Evolutionary conservation across 2,329 filamentous ascomycete genomes (phyloP).

Genomic region (Nectriaceae sp.): DNA sequence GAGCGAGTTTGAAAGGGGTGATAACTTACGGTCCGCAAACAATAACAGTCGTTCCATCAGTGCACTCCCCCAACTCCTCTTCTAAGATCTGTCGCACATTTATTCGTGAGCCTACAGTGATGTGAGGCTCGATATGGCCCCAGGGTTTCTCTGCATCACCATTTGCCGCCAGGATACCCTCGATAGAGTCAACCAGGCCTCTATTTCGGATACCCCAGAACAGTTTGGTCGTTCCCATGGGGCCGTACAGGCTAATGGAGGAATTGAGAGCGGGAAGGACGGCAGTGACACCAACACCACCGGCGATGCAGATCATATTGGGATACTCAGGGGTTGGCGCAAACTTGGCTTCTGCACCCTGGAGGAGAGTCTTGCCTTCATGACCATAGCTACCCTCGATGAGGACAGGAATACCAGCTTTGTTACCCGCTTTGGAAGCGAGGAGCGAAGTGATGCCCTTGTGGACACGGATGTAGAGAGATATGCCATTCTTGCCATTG

Average conservation of each 20-base stretch:
- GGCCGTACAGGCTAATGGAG: conserved; percentile 19
- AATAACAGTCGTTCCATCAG: conserved; percentile 29
- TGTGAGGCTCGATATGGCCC: conserved; percentile 30
- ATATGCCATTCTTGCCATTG: conserved; percentile 24
- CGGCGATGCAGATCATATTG: conserved; percentile 31
- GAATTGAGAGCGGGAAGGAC: conserved; percentile 27
- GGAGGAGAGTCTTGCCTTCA: conserved; percentile 20
- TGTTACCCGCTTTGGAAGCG: conserved; percentile 13
- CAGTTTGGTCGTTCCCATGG: conserved; percentile 28
- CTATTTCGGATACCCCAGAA: conserved; percentile 31
- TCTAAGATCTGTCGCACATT: conserved; percentile 27
- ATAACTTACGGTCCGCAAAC: conserved; percentile 35
- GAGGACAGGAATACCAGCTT: conserved; percentile 25
- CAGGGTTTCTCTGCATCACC: conserved; percentile 14
- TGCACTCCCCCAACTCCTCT: conserved; percentile 20
- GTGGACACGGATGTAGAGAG: conserved; percentile 28
- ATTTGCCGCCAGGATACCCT: conserved; percentile 21
- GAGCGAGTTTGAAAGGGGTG: too few relatives aligned
- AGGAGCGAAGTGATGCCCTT: conserved; percentile 26
- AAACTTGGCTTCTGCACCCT: conserved; percentile 19
- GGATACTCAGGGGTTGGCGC: conserved; percentile 24
- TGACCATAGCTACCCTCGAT: conserved; percentile 33
- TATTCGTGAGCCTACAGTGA: conserved; percentile 31
- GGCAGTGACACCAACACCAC: conserved; percentile 34
- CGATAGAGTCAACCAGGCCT: conserved; percentile 27